Evolutionary conservation across 257 asterid genomes (phyloP).

Genomic region (Parsonsia alboflavescens): DNA sequence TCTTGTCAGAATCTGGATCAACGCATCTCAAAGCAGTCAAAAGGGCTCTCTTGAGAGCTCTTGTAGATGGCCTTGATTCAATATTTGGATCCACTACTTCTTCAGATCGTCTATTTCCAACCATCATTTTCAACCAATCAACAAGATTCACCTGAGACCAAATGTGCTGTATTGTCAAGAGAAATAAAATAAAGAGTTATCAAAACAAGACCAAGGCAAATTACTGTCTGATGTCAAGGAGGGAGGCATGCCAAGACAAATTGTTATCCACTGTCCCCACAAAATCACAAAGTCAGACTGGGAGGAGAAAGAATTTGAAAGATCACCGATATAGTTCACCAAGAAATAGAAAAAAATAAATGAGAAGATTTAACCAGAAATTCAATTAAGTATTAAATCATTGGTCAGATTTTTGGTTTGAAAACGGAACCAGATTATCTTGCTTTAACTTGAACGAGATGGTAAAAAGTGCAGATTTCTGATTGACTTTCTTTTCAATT

Average conservation of each 20-base stretch:
- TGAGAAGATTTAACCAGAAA: neutral
- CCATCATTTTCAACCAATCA: slow-evolving; percentile 98
- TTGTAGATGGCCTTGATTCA: slow-evolving; percentile 73
- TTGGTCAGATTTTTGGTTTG: no score
- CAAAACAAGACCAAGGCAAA: neutral
- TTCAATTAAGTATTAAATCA: neutral
- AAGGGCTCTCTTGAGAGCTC: slow-evolving; percentile 89
- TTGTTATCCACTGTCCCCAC: neutral
- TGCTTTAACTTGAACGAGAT: neutral
- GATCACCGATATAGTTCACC: neutral
- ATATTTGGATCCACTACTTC: slow-evolving; percentile 94
- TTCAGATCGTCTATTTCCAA: slow-evolving; percentile 86
- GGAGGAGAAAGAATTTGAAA: neutral
- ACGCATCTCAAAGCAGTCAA: slow-evolving; percentile 94
- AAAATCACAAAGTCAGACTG: neutral
- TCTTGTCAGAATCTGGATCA: slow-evolving; percentile 97
- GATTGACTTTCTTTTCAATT: no score
- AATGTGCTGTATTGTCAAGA: neutral
- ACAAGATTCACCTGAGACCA: slow-evolving; percentile 80
- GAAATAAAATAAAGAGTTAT: neutral
- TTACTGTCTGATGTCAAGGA: neutral
- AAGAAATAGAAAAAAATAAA: neutral
- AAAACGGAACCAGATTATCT: neutral
- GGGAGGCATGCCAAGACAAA: neutral
- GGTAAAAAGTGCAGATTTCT: neutral